Conservation (phyloP, 495 filamentous ascomycete genomes). For the Amniculicola lignicola region DNA sequence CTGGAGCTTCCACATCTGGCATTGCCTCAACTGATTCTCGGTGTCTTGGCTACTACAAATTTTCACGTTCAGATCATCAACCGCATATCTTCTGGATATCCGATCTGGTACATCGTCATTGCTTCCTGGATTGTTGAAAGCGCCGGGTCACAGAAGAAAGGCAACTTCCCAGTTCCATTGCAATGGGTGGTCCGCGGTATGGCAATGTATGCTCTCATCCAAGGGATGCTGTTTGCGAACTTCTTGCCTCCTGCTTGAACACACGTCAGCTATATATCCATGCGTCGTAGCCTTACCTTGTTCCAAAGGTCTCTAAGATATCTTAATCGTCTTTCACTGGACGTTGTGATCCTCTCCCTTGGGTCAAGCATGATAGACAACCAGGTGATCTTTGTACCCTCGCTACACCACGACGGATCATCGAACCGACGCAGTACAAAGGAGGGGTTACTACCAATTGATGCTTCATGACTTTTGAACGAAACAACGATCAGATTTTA, state of each 20-base stretch:
- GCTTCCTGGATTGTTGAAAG: constrained; percentile 39
- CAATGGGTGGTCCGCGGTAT: constrained; percentile 58
- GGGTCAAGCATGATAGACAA: not conserved
- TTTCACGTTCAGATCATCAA: constrained; percentile 95
- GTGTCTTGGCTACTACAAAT: constrained; percentile 64
- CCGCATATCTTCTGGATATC: constrained; percentile 81
- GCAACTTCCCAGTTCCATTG: constrained; percentile 8
- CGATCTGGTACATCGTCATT: constrained; percentile 80
- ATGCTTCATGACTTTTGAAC: no score
- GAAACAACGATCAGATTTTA: no score
- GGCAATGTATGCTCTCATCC: constrained; percentile 49
- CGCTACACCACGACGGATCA: not conserved
- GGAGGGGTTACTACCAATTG: no score
- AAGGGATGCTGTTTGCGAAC: constrained; percentile 21
- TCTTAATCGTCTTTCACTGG: no score
- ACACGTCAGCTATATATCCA: not conserved
- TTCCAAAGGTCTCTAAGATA: not conserved
- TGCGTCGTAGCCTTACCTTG: not conserved
- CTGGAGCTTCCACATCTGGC: constrained; percentile 56
- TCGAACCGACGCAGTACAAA: not conserved
- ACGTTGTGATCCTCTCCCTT: not conserved
- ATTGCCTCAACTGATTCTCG: constrained; percentile 68
- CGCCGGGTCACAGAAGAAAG: not conserved
- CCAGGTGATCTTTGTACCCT: not conserved
- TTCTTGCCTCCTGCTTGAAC: constrained; percentile 27